Percentiles rank a stretch among this genome's conserved stretches.
Evolutionary conservation across 73 alveolate species (phyloP).

Genomic region (Tetrahymena elliotti): DNA sequence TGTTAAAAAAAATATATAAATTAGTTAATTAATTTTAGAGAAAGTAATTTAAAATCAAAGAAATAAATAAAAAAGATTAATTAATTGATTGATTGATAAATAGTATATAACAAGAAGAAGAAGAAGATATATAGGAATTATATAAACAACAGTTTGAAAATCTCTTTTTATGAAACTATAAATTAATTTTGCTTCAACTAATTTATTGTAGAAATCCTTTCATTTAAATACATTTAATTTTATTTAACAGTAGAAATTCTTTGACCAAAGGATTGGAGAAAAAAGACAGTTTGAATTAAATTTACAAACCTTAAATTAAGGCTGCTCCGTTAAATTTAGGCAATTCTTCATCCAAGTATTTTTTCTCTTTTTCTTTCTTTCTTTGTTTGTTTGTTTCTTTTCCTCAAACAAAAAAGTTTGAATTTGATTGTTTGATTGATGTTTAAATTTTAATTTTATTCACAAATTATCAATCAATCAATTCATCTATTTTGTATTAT

Average conservation of each 20-base stretch:
- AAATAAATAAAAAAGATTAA: too few relatives aligned
- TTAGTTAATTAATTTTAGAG: too few relatives aligned
- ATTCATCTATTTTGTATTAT: not conserved
- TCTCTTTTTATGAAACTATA: not conserved
- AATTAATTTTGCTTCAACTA: not conserved
- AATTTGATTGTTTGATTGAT: too few relatives aligned
- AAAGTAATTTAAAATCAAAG: too few relatives aligned
- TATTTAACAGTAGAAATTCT: not conserved
- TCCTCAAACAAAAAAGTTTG: too few relatives aligned
- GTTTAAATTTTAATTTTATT: too few relatives aligned
- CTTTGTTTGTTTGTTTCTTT: not conserved
- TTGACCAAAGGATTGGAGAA: not conserved
- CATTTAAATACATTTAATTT: too few relatives aligned
- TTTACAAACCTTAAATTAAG: not conserved
- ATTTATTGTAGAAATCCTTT: too few relatives aligned
- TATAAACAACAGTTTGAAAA: not conserved
- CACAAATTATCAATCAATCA: too few relatives aligned
- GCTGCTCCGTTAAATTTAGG: not conserved
- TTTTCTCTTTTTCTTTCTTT: not conserved
- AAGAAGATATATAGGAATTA: too few relatives aligned
- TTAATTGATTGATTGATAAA: not conserved
- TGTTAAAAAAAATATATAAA: too few relatives aligned
- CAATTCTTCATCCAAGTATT: not conserved
- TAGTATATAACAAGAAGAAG: not conserved
- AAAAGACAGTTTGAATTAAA: not conserved